Conservation (phyloP, 1,139 yeast species). For the Debaryomycetaceae sp. region DNA sequence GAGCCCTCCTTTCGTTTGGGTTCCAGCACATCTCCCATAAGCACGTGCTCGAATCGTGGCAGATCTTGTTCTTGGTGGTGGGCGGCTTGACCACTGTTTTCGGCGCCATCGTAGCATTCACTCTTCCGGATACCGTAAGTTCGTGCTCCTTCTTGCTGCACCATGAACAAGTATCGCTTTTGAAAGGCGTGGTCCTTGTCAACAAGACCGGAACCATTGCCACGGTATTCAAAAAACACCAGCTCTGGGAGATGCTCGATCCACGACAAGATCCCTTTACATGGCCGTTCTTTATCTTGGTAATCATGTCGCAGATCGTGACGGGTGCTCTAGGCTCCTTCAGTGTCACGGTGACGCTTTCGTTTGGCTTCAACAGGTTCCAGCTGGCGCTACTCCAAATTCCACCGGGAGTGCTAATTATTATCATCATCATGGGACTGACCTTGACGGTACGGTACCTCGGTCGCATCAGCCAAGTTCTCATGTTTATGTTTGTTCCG, state of each 20-base stretch:
- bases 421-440: slow-evolving; percentile 21
- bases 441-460: slow-evolving; percentile 19
- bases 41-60: slow-evolving; percentile 21
- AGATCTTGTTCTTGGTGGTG: slow-evolving; percentile 27
- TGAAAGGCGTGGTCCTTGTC: slow-evolving; percentile 6
- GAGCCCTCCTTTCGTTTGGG: slow-evolving; percentile 29
- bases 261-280: slow-evolving; percentile 21
- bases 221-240: slow-evolving; percentile 15
- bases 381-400: slow-evolving; percentile 29
- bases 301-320: slow-evolving; percentile 25
- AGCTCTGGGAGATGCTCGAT: slow-evolving; percentile 18
- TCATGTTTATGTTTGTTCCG: slow-evolving; percentile 22
- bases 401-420: slow-evolving; percentile 28
- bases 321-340: slow-evolving; percentile 32
- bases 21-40: slow-evolving; percentile 26
- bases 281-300: slow-evolving; percentile 25
- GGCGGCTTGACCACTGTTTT: slow-evolving; percentile 24
- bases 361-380: slow-evolving; percentile 23
- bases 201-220: slow-evolving; percentile 20
- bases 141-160: slow-evolving; percentile 26
- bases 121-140: slow-evolving; percentile 32
- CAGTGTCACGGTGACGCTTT: slow-evolving; percentile 26
- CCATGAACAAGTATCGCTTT: slow-evolving; percentile 20
- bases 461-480: slow-evolving; percentile 17
- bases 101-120: slow-evolving; percentile 15